phyloP scores from a whole-genome alignment of 169 alveolate species.

The Miamiensis avidus region DNA sequence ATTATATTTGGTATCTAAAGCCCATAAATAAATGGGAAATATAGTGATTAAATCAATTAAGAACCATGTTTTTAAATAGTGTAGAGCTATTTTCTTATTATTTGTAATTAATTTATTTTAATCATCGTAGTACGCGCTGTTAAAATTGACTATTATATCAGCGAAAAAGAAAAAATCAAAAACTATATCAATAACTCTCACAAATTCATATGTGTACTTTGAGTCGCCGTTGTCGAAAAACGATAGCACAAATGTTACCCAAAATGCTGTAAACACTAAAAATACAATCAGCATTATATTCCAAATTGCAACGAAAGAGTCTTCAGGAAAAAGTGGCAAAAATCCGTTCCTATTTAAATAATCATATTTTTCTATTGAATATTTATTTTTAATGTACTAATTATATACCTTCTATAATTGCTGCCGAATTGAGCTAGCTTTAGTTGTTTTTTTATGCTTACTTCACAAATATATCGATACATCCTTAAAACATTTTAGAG shows the following conservation, averaged over 20 bases:
- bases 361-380: no score
- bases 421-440: neutral
- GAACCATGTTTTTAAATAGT: constrained; percentile 46
- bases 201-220: neutral
- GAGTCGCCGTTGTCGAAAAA: neutral
- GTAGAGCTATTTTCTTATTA: constrained; percentile 14
- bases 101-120: constrained; percentile 26
- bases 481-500: neutral
- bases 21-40: neutral
- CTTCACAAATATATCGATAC: neutral
- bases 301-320: neutral
- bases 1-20: neutral
- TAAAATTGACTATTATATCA: constrained; percentile 48
- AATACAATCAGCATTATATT: neutral
- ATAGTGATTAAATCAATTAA: constrained; percentile 40
- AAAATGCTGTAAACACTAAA: neutral
- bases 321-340: neutral
- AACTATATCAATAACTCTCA: neutral
- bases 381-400: no score
- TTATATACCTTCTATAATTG: neutral
- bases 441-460: neutral
- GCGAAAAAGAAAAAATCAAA: constrained; percentile 33
- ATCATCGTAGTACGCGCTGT: constrained; percentile 42
- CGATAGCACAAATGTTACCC: neutral
- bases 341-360: no score